A percentile compares a stretch with the other conserved stretches of the same genome.
Conservation (phyloP, 1,284 basidiomycete species). For the Sparassis latifolia region DNA sequence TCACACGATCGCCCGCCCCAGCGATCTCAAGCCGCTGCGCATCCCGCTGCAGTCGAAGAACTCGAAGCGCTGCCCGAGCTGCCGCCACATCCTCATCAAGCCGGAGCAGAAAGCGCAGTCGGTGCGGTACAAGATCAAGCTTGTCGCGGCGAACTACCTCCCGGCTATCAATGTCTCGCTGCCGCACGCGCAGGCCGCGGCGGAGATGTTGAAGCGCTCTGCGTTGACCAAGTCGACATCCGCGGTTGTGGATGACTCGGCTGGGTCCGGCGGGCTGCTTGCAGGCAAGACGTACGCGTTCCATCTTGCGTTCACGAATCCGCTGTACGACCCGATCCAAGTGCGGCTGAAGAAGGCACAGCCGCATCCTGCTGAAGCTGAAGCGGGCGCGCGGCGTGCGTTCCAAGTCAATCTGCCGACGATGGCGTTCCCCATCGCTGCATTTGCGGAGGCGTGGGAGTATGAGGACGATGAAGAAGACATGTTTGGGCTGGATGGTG, state of each 20-base stretch:
- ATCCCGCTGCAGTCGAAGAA: conserved; percentile 90
- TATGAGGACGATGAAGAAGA: conserved; percentile 90
- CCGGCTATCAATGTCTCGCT: conserved; percentile 78
- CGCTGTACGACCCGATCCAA: conserved; percentile 90
- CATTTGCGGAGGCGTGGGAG: conserved; percentile 93
- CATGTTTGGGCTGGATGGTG: conserved; percentile 71
- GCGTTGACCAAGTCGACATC: conserved; percentile 37
- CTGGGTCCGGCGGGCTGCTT: conserved; percentile 43
- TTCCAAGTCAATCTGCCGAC: conserved; percentile 77
- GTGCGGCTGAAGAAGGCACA: conserved; percentile 66
- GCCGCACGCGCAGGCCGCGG: conserved; percentile 43
- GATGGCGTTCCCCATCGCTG: conserved; percentile 72
- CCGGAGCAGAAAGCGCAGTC: conserved; percentile 95
- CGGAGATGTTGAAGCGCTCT: conserved; percentile 41
- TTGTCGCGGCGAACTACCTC: conserved; percentile 90
- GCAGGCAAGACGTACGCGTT: conserved; percentile 80
- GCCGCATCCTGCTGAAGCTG: conserved; percentile 34
- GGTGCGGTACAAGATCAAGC: conserved; percentile 94
- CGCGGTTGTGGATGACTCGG: conserved; percentile 34
- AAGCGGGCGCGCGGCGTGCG: conserved; percentile 39
- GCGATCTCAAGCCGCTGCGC: conserved; percentile 79
- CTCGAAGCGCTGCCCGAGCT: conserved; percentile 91
- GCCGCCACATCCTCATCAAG: conserved; percentile 95
- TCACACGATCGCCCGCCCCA: conserved; percentile 26
- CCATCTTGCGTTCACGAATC: conserved; percentile 87